Percentiles rank a stretch among this genome's conserved stretches.
Evolutionary conservation across 768 basidiomycete species (phyloP).

Genomic region (Mycena sanguinolenta): DNA sequence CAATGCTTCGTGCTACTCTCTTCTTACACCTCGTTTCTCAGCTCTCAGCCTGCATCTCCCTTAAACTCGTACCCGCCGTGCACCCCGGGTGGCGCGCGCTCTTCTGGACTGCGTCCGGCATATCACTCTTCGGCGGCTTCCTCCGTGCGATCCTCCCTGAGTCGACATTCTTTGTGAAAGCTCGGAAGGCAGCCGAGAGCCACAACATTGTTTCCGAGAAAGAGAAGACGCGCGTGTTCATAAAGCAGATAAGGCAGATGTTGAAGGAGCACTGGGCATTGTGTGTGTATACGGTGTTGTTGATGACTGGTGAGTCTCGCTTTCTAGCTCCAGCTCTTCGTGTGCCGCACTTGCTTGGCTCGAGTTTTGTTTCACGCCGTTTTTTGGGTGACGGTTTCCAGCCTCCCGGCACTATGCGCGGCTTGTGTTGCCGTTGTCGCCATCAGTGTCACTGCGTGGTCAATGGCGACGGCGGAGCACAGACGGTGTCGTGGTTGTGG

Average conservation of each 20-base stretch:
- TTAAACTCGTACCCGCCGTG: slow-evolving; percentile 68
- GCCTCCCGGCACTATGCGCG: too few species aligned
- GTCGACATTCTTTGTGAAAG: slow-evolving; percentile 58
- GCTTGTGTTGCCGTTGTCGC: too few species aligned
- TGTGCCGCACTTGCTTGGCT: too few species aligned
- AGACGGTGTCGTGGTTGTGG: too few species aligned
- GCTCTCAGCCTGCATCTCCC: slow-evolving; percentile 85
- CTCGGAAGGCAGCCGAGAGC: slow-evolving; percentile 29
- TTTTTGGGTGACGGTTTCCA: too few species aligned
- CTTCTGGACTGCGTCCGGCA: slow-evolving; percentile 85
- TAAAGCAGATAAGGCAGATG: slow-evolving; percentile 81
- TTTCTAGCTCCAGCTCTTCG: too few species aligned
- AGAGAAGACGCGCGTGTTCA: slow-evolving; percentile 77
- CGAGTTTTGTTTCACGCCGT: too few species aligned
- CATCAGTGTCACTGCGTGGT: too few species aligned
- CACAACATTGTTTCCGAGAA: slow-evolving; percentile 45
- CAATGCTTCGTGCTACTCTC: too few species aligned
- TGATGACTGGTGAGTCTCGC: slow-evolving; percentile 73
- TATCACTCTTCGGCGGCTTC: slow-evolving; percentile 77
- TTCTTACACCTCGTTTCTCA: too few species aligned
- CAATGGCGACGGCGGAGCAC: too few species aligned
- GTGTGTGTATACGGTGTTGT: slow-evolving; percentile 85
- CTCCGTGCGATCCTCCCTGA: slow-evolving; percentile 82
- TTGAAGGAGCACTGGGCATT: slow-evolving; percentile 84
- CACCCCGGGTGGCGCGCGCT: slow-evolving; percentile 75